Evolutionary conservation across 2,329 filamentous ascomycete genomes (phyloP), one percentile per base, ranked within the genome.

Genomic region (Polychaeton citri): DNA sequence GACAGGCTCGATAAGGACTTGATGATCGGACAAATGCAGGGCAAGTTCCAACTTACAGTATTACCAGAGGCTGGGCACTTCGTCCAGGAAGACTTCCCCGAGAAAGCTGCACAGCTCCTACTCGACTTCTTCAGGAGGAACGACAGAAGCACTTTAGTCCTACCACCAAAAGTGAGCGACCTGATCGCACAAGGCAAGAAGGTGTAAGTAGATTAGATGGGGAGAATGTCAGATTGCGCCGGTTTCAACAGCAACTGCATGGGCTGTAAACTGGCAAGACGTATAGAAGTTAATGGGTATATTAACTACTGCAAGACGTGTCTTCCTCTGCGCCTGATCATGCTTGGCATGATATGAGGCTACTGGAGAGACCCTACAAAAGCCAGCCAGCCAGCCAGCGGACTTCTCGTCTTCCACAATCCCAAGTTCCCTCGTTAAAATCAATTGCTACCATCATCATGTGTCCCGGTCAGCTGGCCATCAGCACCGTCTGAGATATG

Each of bases 1-100:
- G 88, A 95, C 61, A 70, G 87, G 33, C 59, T 95, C 38, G 87
- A 95, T 55, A 93, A 83, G 45, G 87, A 93, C 53, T 62, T 95
- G 51, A 94, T 84, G 58, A 94, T 95, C 57, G 87, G 87, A 12
- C 87, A 95, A 61, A 95, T 95, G 87, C 87, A 95, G 66, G 87
- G 87, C 4, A 96, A 96, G 68, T 98, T 96, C 54, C 86, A 93
- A 38, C 66, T 98, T 32, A 83, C 94, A 48, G 87, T 98, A 5
- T 82, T 96, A 49, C 87, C 90, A 1, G 84, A 94, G 55, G 86
- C 90, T 2, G 90, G 90, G 0, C 90, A 98, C 58, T 98, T 98
- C 52, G 76, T 98, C 38, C 90, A 98, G 46, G 90, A 98, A 58
- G 90, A 98, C 57, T 72, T 88, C 34, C 87, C 90, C 0, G 81